These are phyloP conservation scores for Myxozyma geophila DNA, from an alignment of 805 yeast genomes.

Conservation along the genomic window DNA sequence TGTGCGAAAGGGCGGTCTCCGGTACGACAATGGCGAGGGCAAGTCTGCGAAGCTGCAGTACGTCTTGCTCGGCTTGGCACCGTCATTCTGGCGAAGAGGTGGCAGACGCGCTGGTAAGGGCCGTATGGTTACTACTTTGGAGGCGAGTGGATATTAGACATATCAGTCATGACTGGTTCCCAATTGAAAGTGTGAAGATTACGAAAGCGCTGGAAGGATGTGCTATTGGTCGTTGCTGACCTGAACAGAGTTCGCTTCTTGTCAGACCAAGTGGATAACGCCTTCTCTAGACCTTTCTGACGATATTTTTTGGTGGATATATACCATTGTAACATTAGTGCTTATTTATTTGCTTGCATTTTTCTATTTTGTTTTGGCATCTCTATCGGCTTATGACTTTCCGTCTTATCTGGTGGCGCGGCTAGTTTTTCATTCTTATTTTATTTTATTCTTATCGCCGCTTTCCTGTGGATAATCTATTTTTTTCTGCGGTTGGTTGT, in stretches of 20 bases:
- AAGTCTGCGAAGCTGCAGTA: constrained; percentile 21
- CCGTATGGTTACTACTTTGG: constrained; percentile 29
- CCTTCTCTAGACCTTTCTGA: not conserved
- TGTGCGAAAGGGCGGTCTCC: constrained; percentile 50
- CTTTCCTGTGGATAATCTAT: not conserved
- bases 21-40: constrained; percentile 42
- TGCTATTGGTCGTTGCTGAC: too few relatives aligned
- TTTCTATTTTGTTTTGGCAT: not conserved
- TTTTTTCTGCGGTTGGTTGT: not conserved
- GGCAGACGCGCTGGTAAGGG: constrained; percentile 37
- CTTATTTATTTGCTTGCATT: not conserved
- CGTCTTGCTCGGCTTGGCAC: constrained; percentile 23
- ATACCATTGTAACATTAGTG: constrained; percentile 4
- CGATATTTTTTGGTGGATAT: not conserved
- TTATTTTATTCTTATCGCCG: not conserved
- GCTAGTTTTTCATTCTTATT: not conserved
- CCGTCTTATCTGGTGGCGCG: constrained; percentile 4
- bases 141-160: constrained; percentile 23
- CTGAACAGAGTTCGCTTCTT: too few relatives aligned
- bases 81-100: constrained; percentile 33
- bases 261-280: too few relatives aligned
- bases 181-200: not conserved
- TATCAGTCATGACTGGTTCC: not conserved
- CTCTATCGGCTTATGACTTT: not conserved
- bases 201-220: not conserved